Conservation (phyloP, 345 rosid genomes). For the Ceriops decandra region DNA sequence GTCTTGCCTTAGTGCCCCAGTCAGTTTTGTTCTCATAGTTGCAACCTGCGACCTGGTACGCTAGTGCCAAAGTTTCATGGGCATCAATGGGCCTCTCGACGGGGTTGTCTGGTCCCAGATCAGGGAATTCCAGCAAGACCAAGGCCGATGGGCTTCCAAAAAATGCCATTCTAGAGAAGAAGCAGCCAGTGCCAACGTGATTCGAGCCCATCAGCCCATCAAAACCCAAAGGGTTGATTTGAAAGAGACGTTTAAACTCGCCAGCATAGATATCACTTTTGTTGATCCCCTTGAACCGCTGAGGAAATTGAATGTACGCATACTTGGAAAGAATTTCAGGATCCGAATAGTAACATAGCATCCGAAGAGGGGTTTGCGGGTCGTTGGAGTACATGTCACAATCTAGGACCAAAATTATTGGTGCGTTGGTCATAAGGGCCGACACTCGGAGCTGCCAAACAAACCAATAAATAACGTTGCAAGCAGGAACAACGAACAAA, state of each 20-base stretch:
- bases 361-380: constrained; percentile 48
- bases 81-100: constrained; percentile 29
- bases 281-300: constrained; percentile 47
- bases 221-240: constrained; percentile 41
- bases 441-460: constrained; percentile 66
- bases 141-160: constrained; percentile 45
- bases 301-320: constrained; percentile 71
- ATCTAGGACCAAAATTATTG: constrained; percentile 60
- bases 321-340: constrained; percentile 22
- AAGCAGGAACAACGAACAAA: not conserved
- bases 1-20: constrained; percentile 66
- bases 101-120: constrained; percentile 27
- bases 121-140: constrained; percentile 31
- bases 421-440: constrained; percentile 58
- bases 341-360: constrained; percentile 51
- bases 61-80: constrained; percentile 28
- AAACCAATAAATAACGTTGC: not conserved
- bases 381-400: constrained; percentile 84
- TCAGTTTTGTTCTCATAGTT: constrained; percentile 45
- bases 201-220: constrained; percentile 50
- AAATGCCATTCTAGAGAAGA: constrained; percentile 50
- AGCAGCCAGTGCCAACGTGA: constrained; percentile 59
- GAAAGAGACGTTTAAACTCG: constrained; percentile 37
- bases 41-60: constrained; percentile 51
- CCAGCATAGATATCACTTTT: constrained; percentile 51